Evolutionary conservation across 176 grass and related monocot species (phyloP), one percentile per base, ranked within the genome.

Genomic region (Oryza longistaminata): DNA sequence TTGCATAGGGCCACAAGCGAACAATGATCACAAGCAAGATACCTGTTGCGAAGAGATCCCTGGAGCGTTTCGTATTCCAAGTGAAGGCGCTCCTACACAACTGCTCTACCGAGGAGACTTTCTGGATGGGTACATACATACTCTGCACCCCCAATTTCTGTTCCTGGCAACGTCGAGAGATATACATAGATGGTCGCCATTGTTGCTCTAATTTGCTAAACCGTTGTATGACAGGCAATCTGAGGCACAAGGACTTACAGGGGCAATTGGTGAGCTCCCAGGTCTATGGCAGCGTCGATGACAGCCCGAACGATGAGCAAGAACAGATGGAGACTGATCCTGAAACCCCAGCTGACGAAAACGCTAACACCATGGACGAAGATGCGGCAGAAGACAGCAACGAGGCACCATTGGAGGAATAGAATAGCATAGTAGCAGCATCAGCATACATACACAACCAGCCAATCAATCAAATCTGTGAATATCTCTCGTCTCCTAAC

Each of bases 21-120:
- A 95, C 93, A 68, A 93, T 92, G 93, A 93, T 98, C 68, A 98
- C 87, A 33, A 89, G 93, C 75, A 98, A 98, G 77, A 76, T 98
- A 84, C 96, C 93, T 85, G 85, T 83, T 46, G 64, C 91, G 49
- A 98, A 95, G 89, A 90, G 91, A 69, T 90, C 93, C 49, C 74
- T 93, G 87, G 96, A 98, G 50, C 87, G 89, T 39, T 89, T 95
- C 67, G 27, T 98, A 73, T 98, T 93, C 82, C 89, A 85, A 52
- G 96, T 95, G 1, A 95, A 98, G 88, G 93, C 81, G 26, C 91
- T 98, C 70, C 77, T 95, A 22, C 89, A 95, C 77, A 90, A 80
- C 74, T 91, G 85, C 68, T 87, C 94, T 68, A 81, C 61, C 3
- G 88, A 83, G 67, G 71, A 92, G 26, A 81, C 66, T 40, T 93